Evolutionary conservation across 331 rosid species (phyloP).

Genomic region (Rosa hybrid): DNA sequence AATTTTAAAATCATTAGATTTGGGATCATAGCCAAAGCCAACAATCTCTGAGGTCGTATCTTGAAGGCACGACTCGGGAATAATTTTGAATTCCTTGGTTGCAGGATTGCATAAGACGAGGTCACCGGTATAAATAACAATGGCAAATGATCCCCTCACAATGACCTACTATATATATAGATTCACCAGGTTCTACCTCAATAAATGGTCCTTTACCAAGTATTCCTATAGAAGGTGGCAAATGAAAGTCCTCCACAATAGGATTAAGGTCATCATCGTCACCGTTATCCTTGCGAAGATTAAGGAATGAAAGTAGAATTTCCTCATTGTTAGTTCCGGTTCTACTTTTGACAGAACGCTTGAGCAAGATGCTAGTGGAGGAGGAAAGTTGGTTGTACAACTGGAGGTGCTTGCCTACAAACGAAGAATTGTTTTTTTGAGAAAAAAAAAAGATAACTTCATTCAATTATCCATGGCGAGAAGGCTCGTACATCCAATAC

Average conservation of each 20-base stretch:
- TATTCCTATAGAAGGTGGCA: background rate
- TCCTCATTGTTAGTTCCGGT: background rate
- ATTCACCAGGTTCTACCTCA: background rate
- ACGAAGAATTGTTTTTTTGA: no score
- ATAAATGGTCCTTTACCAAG: background rate
- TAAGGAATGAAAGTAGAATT: background rate
- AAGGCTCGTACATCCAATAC: no score
- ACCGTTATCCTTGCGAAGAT: background rate
- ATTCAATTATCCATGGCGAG: no score
- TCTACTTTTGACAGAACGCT: background rate
- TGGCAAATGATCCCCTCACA: background rate
- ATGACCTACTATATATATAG: background rate
- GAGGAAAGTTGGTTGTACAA: background rate
- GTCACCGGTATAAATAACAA: background rate
- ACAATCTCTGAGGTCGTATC: background rate
- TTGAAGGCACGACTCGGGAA: background rate
- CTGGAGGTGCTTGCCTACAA: constrained; percentile 11
- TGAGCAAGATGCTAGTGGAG: background rate
- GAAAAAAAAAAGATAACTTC: no score
- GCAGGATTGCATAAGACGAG: background rate
- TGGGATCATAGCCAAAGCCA: constrained; percentile 11
- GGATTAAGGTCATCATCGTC: background rate
- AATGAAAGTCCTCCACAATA: background rate
- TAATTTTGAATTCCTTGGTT: background rate
- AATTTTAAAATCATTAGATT: background rate